phyloP scores from a whole-genome alignment of 768 basidiomycete genomes.

The Serendipita indica region DNA sequence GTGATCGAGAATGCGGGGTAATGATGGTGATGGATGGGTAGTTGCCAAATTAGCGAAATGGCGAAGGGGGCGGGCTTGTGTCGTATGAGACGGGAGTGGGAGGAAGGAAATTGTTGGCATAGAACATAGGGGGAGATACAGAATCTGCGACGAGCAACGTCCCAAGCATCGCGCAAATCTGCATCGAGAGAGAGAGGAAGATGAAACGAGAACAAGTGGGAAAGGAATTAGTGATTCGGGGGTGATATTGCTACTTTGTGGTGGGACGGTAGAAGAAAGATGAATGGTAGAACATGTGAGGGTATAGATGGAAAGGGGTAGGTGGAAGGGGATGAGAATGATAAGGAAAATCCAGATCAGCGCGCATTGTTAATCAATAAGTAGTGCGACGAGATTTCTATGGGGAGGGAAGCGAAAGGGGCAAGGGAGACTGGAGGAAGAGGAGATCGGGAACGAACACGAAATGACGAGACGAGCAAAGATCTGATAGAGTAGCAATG shows the following conservation, averaged over 20 bases:
- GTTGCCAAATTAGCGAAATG: no score
- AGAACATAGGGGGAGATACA: not conserved
- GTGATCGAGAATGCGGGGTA: not conserved
- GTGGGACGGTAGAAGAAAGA: conserved; percentile 20
- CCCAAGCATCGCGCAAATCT: not conserved
- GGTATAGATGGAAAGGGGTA: conserved; percentile 14
- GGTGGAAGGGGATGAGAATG: conserved; percentile 14
- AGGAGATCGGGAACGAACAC: not conserved
- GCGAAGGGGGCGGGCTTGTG: no score
- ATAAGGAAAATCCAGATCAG: conserved; percentile 23
- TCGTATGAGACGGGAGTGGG: no score
- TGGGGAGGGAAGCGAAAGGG: conserved; percentile 21
- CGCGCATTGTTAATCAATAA: conserved; percentile 22
- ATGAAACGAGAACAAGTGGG: conserved; percentile 18
- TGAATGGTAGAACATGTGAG: conserved; percentile 12
- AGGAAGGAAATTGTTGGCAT: not conserved
- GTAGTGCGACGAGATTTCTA: conserved; percentile 10
- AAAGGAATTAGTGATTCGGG: not conserved
- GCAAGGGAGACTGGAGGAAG: not conserved
- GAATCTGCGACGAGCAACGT: not conserved
- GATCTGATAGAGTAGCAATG: not conserved
- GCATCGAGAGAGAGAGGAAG: conserved; percentile 18
- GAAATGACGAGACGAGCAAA: not conserved
- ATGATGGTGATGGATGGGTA: no score
- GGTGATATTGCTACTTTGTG: conserved; percentile 25